These are phyloP conservation scores for Luffa acutangula DNA, from an alignment of 306 rosid genomes.

Conservation along the genomic window DNA sequence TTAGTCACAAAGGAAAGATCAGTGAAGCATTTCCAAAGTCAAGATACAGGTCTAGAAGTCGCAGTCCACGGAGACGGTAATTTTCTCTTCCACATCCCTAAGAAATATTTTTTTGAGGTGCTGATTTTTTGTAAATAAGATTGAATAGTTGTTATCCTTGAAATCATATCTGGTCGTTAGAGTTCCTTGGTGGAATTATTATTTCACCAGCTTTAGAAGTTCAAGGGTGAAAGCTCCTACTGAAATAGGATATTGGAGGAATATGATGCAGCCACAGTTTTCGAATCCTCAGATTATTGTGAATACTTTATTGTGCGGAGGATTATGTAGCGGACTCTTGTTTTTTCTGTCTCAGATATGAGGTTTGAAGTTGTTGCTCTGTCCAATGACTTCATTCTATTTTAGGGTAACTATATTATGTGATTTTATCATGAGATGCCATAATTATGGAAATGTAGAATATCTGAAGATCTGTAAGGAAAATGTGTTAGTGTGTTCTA, in stretches of 20 bases:
- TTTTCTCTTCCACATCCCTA: not conserved
- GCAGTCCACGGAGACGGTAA: conserved; percentile 68
- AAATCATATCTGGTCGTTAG: not conserved
- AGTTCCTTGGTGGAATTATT: not conserved
- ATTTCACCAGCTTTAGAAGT: not conserved
- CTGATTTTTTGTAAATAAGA: not conserved
- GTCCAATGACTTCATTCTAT: not conserved
- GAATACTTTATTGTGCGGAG: not conserved
- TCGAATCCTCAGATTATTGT: not conserved
- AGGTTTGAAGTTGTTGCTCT: not conserved
- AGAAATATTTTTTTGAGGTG: not conserved
- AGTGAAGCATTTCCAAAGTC: conserved; percentile 42
- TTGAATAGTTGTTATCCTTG: not conserved
- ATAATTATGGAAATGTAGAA: not conserved
- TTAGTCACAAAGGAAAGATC: conserved; percentile 63
- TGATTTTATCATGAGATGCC: not conserved
- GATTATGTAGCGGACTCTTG: not conserved
- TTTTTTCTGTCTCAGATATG: not conserved
- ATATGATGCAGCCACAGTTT: not conserved
- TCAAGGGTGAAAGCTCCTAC: not conserved
- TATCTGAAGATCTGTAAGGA: not conserved
- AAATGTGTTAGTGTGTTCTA: not conserved
- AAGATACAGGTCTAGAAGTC: conserved; percentile 55
- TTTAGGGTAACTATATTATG: not conserved
- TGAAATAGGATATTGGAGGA: not conserved